phyloP scores from a whole-genome alignment of 1,284 basidiomycete genomes.

The Earliella scabrosa region DNA sequence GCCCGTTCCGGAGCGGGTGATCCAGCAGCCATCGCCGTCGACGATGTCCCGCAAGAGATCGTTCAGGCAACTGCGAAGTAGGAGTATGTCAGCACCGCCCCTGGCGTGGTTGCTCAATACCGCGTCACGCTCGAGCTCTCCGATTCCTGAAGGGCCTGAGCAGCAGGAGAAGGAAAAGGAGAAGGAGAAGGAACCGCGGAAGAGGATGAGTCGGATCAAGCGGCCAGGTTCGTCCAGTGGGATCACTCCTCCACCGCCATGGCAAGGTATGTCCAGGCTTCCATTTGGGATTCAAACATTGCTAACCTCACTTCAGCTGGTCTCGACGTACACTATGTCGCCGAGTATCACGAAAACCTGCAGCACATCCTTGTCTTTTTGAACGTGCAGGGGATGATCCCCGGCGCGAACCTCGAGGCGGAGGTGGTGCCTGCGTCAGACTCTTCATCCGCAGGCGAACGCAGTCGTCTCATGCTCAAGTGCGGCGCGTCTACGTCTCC shows the following conservation, averaged over 20 bases:
- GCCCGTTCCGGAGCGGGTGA: conserved; percentile 37
- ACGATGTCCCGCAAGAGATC: conserved; percentile 29
- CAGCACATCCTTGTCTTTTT: conserved; percentile 76
- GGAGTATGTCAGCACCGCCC: conserved; percentile 76
- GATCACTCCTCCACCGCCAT: conserved; percentile 13
- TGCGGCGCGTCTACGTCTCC: conserved; percentile 60
- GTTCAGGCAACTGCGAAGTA: conserved; percentile 44
- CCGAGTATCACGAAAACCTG: conserved; percentile 85
- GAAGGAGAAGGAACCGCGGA: conserved; percentile 18
- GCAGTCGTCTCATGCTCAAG: conserved; percentile 57
- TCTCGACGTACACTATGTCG: conserved; percentile 71
- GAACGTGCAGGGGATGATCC: conserved; percentile 48
- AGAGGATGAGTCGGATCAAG: conserved; percentile 26
- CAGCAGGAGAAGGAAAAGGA: conserved; percentile 18
- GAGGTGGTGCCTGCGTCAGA: conserved; percentile 59
- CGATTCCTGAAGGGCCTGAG: conserved; percentile 18
- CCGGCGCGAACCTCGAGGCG: conserved; percentile 58
- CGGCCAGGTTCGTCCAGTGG: conserved; percentile 35
- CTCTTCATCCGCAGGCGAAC: conserved; percentile 36
- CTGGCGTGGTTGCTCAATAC: conserved; percentile 63
- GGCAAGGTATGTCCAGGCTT: conserved; percentile 26
- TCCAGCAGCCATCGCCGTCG: conserved; percentile 24
- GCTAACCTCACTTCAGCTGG: conserved; percentile 15
- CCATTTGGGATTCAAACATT: background rate
- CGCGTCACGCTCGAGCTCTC: conserved; percentile 28